Conservation (phyloP, 2,329 filamentous ascomycete species). For the Fusarium oxysporum region DNA sequence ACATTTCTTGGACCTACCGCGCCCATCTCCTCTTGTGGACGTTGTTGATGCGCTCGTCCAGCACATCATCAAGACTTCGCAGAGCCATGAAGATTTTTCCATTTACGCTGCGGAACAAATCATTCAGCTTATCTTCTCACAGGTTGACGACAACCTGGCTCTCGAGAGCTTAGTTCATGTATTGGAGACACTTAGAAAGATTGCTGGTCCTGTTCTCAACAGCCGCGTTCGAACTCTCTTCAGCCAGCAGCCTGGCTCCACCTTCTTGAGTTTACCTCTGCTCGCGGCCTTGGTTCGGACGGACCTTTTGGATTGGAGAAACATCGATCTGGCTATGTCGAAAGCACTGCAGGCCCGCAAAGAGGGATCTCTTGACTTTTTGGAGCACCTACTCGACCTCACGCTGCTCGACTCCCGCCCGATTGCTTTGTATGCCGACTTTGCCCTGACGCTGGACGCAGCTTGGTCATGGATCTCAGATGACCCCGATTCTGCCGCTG, state of each 20-base stretch:
- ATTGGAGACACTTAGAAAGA: constrained; percentile 69
- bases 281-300: constrained; percentile 68
- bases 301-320: constrained; percentile 71
- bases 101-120: constrained; percentile 71
- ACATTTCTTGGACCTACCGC: constrained; percentile 69
- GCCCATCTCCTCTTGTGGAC: constrained; percentile 70
- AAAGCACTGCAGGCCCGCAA: constrained; percentile 79
- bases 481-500: constrained; percentile 72
- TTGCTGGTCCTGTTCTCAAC: constrained; percentile 65
- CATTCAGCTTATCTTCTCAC: constrained; percentile 66
- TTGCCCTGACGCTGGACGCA: constrained; percentile 83
- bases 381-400: constrained; percentile 83
- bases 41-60: constrained; percentile 71
- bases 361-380: constrained; percentile 78
- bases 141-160: constrained; percentile 65
- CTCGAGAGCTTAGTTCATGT: constrained; percentile 73
- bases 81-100: constrained; percentile 70
- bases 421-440: constrained; percentile 84
- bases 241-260: constrained; percentile 65
- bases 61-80: constrained; percentile 71
- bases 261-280: constrained; percentile 68
- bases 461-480: constrained; percentile 85
- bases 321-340: constrained; percentile 77
- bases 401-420: constrained; percentile 83
- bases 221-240: constrained; percentile 68